Percentiles rank a stretch among this genome's conserved stretches.
These are phyloP conservation scores for Penicillium sp. DNA, from an alignment of 2,329 filamentous ascomycete species.

Conservation along the genomic window DNA sequence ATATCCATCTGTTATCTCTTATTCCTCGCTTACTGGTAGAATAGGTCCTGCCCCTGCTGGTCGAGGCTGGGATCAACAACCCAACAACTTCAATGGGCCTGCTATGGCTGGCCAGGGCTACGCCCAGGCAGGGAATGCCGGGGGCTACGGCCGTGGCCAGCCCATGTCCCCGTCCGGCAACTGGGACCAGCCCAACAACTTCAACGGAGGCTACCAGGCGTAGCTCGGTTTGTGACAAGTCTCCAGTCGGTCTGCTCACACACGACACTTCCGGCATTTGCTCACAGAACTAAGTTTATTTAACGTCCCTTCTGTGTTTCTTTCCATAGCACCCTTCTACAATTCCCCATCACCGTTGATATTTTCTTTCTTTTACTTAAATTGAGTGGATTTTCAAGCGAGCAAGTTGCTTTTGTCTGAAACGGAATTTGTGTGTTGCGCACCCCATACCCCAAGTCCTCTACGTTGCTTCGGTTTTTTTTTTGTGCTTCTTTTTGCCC, in stretches of 20 bases:
- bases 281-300: constrained; percentile 14
- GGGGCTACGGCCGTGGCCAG: constrained; percentile 78
- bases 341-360: constrained; percentile 19
- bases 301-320: constrained; percentile 22
- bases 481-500: constrained; percentile 22
- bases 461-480: constrained; percentile 34
- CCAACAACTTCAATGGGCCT: constrained; percentile 44
- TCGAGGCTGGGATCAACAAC: constrained; percentile 60
- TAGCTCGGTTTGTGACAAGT: constrained; percentile 36
- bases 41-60: constrained; percentile 58
- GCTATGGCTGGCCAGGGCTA: constrained; percentile 54
- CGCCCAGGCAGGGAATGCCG: constrained; percentile 69
- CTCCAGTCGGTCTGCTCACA: constrained; percentile 9
- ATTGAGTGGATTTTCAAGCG: constrained; percentile 42
- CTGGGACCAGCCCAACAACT: constrained; percentile 57
- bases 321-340: constrained; percentile 21
- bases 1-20: constrained; percentile 4
- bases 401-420: constrained; percentile 41
- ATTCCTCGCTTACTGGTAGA: constrained; percentile 15
- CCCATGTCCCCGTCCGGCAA: constrained; percentile 51
- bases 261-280: constrained; percentile 11
- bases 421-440: constrained; percentile 47
- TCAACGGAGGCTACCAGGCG: constrained; percentile 61
- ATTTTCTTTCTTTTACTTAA: constrained; percentile 28
- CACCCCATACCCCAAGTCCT: constrained; percentile 47